Evolutionary conservation across 176 grass and related monocot genomes (phyloP).

Genomic region (Echinochloa phyllopogon): DNA sequence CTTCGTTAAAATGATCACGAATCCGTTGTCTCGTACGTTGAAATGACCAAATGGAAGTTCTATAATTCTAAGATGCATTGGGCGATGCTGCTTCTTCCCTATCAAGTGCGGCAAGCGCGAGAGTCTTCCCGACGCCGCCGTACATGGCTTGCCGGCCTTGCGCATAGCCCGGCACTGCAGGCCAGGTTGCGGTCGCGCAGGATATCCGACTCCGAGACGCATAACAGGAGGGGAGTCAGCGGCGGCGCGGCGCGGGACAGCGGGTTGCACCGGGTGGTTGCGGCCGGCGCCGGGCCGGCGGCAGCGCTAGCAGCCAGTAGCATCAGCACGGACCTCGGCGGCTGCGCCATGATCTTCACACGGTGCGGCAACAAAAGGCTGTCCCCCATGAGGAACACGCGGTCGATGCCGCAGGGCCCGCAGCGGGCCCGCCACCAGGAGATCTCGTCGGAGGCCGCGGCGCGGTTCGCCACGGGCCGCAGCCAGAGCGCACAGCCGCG

Average conservation of each 20-base stretch:
- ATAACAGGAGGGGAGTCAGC: conserved; percentile 65
- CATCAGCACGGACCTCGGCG: conserved; percentile 68
- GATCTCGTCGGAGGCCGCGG: conserved; percentile 41
- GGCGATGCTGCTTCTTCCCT: too few relatives aligned
- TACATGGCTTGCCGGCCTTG: conserved; percentile 60
- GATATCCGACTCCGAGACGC: conserved; percentile 75
- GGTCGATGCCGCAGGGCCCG: conserved; percentile 67
- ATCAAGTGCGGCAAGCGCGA: too few relatives aligned
- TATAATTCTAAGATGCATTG: too few relatives aligned
- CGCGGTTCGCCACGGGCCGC: conserved; percentile 51
- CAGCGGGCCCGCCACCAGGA: conserved; percentile 58
- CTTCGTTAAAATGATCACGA: too few relatives aligned
- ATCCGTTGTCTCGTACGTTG: too few relatives aligned
- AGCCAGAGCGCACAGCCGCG: conserved; percentile 63
- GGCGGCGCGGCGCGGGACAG: conserved; percentile 45
- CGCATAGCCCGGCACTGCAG: conserved; percentile 65
- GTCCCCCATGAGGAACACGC: conserved; percentile 78
- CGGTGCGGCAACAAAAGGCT: conserved; percentile 53
- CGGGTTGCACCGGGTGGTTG: conserved; percentile 90
- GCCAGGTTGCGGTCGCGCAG: conserved; percentile 82
- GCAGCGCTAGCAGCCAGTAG: conserved; percentile 87
- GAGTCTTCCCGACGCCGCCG: conserved; percentile 84
- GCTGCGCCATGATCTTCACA: conserved; percentile 55
- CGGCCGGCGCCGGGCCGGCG: too few relatives aligned
- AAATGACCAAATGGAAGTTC: too few relatives aligned